These are phyloP conservation scores for Saccharomyces hybrid DNA, from an alignment of 1,139 yeast genomes.

Conservation along the genomic window DNA sequence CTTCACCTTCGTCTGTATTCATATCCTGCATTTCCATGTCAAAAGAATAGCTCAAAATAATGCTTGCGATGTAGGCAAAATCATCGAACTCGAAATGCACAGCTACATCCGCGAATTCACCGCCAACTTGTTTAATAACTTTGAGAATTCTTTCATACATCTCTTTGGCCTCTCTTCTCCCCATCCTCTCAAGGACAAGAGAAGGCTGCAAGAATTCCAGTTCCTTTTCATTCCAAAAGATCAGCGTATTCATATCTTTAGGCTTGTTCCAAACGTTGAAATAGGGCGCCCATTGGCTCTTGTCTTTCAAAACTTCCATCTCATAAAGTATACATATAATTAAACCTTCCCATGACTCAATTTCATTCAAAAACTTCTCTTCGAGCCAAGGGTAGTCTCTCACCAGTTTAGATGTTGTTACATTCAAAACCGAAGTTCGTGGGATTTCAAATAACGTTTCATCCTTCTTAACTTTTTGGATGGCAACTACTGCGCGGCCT, in stretches of 20 bases:
- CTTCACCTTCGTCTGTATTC: conserved; percentile 26
- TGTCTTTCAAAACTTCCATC: conserved; percentile 33
- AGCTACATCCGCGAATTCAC: not conserved
- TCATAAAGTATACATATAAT: conserved; percentile 64
- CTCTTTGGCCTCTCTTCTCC: conserved; percentile 56
- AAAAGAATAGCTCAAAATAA: conserved; percentile 62
- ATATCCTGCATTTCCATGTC: conserved; percentile 43
- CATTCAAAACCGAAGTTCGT: conserved; percentile 47
- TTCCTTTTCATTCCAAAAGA: conserved; percentile 62
- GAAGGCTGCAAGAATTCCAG: conserved; percentile 58
- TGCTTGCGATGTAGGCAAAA: conserved; percentile 65
- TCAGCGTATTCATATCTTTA: conserved; percentile 52
- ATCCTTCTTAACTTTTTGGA: conserved; percentile 47
- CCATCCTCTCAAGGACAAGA: conserved; percentile 59
- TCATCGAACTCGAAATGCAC: conserved; percentile 38
- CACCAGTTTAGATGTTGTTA: conserved; percentile 47
- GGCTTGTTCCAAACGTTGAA: conserved; percentile 57
- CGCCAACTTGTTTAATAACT: conserved; percentile 10
- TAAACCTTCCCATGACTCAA: conserved; percentile 65
- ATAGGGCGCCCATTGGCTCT: conserved; percentile 62
- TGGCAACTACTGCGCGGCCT: conserved; percentile 76
- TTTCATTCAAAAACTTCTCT: conserved; percentile 35
- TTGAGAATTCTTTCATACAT: conserved; percentile 40
- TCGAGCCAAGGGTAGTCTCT: conserved; percentile 34
- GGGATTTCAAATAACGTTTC: conserved; percentile 70